These are phyloP conservation scores for Neocallimastix lanati DNA, from an alignment of 192 early-diverging fungal genomes.

Conservation along the genomic window DNA sequence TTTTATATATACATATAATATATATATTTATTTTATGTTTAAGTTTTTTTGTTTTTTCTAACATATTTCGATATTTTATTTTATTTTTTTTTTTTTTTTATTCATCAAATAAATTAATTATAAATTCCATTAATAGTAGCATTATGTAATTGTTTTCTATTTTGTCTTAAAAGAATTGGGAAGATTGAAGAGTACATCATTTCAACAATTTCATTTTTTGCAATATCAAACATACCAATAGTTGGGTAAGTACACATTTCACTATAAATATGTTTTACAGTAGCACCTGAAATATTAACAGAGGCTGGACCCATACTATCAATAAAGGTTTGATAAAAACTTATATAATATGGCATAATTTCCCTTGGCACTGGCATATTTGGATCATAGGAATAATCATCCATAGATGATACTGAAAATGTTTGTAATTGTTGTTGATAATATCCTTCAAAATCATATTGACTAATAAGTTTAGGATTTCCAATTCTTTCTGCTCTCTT, in stretches of 20 bases:
- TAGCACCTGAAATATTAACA: not conserved
- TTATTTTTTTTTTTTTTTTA: too few relatives aligned
- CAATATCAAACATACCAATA: not conserved
- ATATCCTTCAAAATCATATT: not conserved
- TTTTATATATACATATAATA: too few relatives aligned
- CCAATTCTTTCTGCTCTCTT: not conserved
- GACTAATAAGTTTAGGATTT: not conserved
- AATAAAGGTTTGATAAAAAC: not conserved
- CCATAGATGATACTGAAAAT: not conserved
- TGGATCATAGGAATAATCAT: not conserved
- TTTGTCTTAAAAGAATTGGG: not conserved
- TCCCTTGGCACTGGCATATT: not conserved
- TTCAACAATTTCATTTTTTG: not conserved
- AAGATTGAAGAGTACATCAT: not conserved
- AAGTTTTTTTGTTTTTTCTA: too few relatives aligned
- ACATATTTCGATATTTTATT: too few relatives aligned
- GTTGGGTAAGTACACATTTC: not conserved
- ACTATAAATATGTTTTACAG: not conserved
- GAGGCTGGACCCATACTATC: not conserved
- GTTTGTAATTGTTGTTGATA: not conserved
- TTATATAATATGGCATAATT: not conserved
- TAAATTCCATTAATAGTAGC: not conserved
- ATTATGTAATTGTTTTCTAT: not conserved
- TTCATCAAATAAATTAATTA: too few relatives aligned
- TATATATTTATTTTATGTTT: too few relatives aligned